Evolutionary conservation across 805 yeast genomes (phyloP), one percentile per base, ranked within the genome.

Genomic region (Ogataea ganodermae): DNA sequence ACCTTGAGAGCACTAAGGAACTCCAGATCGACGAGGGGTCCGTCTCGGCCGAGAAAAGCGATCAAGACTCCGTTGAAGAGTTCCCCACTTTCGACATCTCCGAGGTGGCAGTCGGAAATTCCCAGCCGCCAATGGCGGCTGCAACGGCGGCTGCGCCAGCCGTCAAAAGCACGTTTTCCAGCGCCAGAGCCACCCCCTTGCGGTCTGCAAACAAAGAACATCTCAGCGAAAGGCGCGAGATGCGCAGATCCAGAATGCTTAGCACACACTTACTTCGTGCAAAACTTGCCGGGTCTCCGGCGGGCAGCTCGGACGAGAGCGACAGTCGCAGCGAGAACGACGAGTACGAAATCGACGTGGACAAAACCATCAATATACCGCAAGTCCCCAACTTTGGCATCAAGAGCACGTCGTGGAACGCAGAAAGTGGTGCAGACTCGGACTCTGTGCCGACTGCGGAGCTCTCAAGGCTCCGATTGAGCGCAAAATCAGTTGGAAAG

Each of bases 251-350:
- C 13, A 43, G 60, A 31, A 31, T 56, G 18, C 47, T 51, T 30
- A 53, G 55, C 41, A 44, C 50, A 3, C 50, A 51, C 14, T 14
- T 51, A 3, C 35, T 51, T 3, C 47, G 56, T 3, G 47, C 54
- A 16, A 51, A 50, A 28, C 49, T 55, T 1, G 57, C 59, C 9
- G 59, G 59, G 9, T 55, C 59, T 8, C 59, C 59, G 12, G 27
- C 28, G 2, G 35, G 35, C 6, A 46, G 44, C 12, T 49, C 32
- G 17, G 38, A 50, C 22, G 53, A 50, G 31, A 42, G 45, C 22
- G 57, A 52, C 6, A 44, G 27, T 10, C 31, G 27, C 16, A 39
- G 39, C 27, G 31, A 38, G 32, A 38, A 33, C 42, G 45, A 49
- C 10, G 51, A 50, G 22, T 46, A 46, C 38, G 53, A 52, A 9